These are phyloP conservation scores for Pyracantha coccinea DNA, from an alignment of 331 rosid species.

Conservation along the genomic window DNA sequence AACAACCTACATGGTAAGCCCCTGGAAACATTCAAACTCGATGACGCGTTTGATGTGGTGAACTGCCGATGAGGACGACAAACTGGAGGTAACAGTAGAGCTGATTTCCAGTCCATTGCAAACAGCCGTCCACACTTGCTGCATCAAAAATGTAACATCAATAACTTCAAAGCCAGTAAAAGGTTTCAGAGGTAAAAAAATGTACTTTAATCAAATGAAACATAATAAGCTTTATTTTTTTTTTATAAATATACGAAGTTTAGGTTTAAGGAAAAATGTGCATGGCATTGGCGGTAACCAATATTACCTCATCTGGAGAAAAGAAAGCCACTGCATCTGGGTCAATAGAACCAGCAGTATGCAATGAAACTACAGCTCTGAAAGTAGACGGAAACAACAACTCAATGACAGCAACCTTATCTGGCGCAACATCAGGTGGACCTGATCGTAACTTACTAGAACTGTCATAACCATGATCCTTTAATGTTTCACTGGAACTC, in stretches of 20 bases:
- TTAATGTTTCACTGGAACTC: conserved; percentile 23
- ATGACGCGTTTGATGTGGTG: conserved; percentile 17
- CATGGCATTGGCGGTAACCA: neutral
- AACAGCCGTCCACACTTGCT: conserved; percentile 76
- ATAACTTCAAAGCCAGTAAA: conserved; percentile 6
- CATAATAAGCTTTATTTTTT: too few species aligned
- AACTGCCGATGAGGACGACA: conserved; percentile 66
- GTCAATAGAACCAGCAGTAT: conserved; percentile 72
- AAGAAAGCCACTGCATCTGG: conserved; percentile 94
- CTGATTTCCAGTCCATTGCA: conserved; percentile 52
- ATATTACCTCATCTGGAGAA: conserved; percentile 81
- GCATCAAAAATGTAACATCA: conserved; percentile 23
- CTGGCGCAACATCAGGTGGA: conserved; percentile 33
- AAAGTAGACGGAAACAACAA: conserved; percentile 54
- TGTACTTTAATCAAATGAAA: neutral
- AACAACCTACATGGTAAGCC: conserved; percentile 71
- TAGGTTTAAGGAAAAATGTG: neutral
- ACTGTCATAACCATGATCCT: conserved; percentile 51
- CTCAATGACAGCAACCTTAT: conserved; percentile 73
- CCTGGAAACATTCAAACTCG: conserved; percentile 27
- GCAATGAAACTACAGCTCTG: conserved; percentile 77
- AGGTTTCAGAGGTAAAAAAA: conserved; percentile 11
- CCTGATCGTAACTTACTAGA: conserved; percentile 54
- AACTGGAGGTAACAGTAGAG: conserved; percentile 61
- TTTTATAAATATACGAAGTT: neutral